These are phyloP conservation scores for Globisporangium recalcitrans DNA, from an alignment of 352 stramenopile species.

Conservation along the genomic window DNA sequence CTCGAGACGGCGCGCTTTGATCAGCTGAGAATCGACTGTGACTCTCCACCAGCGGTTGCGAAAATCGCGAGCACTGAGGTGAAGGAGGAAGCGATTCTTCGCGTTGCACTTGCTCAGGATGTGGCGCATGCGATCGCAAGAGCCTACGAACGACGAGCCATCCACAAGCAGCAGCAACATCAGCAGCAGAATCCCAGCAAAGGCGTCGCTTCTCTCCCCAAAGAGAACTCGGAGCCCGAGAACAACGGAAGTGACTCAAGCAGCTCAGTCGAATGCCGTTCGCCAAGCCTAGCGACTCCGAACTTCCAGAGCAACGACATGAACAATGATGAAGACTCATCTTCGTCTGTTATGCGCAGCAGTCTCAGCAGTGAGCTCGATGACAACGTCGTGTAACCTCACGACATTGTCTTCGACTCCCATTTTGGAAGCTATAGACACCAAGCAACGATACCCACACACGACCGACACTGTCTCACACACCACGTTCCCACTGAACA, in stretches of 20 bases:
- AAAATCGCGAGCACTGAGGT: constrained; percentile 9
- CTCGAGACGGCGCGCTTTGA: background rate
- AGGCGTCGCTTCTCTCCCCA: background rate
- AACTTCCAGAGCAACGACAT: constrained; percentile 23
- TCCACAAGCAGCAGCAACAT: background rate
- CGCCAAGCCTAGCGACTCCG: constrained; percentile 1
- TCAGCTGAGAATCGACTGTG: constrained; percentile 20
- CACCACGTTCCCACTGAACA: background rate
- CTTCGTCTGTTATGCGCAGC: background rate
- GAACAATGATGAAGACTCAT: constrained; percentile 12
- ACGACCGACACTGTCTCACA: background rate
- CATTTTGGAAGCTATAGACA: background rate
- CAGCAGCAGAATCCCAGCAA: constrained; percentile 7
- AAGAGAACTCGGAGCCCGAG: constrained; percentile 24
- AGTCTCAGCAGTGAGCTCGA: background rate
- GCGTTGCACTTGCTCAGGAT: constrained; percentile 32
- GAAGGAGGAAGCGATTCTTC: constrained; percentile 15
- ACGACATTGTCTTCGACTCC: background rate
- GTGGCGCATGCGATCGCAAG: constrained; percentile 35
- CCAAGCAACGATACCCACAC: too few species aligned
- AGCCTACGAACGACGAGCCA: constrained; percentile 24
- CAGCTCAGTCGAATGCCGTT: constrained; percentile 1
- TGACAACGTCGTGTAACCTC: background rate
- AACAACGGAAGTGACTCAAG: constrained; percentile 21
- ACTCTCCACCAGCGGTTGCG: background rate